Percentiles rank a stretch among this genome's conserved stretches.
phyloP scores from a whole-genome alignment of 1,139 yeast species.

The Protomyces pachydermus region DNA sequence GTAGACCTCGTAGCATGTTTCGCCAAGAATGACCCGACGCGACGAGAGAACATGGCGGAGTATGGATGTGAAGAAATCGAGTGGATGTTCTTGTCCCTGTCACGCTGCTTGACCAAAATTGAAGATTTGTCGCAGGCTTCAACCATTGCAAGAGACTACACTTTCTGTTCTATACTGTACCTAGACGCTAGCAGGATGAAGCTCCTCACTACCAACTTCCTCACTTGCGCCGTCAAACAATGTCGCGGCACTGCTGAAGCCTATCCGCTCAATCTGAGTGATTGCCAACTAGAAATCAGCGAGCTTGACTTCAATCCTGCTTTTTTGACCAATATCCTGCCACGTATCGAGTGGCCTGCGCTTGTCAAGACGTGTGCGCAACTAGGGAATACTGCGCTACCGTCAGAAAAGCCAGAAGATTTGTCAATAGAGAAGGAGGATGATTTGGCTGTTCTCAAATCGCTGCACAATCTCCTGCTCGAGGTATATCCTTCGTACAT shows the following conservation, averaged over 20 bases:
- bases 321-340: slow-evolving; percentile 69
- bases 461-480: slow-evolving; percentile 69
- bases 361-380: slow-evolving; percentile 69
- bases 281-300: slow-evolving; percentile 67
- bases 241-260: slow-evolving; percentile 72
- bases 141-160: too few species aligned
- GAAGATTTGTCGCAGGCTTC: too few species aligned
- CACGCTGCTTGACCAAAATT: too few species aligned
- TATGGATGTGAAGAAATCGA: not conserved
- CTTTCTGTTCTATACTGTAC: not conserved
- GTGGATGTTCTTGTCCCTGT: too few species aligned
- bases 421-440: slow-evolving; percentile 50
- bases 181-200: slow-evolving; percentile 2
- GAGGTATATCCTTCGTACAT: slow-evolving; percentile 42
- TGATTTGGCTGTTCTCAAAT: slow-evolving; percentile 56
- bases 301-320: slow-evolving; percentile 81
- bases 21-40: not conserved
- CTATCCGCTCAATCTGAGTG: slow-evolving; percentile 72
- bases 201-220: slow-evolving; percentile 70
- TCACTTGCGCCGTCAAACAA: slow-evolving; percentile 80
- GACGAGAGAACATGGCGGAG: not conserved
- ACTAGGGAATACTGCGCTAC: slow-evolving; percentile 64
- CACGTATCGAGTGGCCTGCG: slow-evolving; percentile 85
- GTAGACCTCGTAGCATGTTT: not conserved
- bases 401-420: slow-evolving; percentile 60